phyloP scores from a whole-genome alignment of 129 eudicot genomes.

The Sambucus nigra region DNA sequence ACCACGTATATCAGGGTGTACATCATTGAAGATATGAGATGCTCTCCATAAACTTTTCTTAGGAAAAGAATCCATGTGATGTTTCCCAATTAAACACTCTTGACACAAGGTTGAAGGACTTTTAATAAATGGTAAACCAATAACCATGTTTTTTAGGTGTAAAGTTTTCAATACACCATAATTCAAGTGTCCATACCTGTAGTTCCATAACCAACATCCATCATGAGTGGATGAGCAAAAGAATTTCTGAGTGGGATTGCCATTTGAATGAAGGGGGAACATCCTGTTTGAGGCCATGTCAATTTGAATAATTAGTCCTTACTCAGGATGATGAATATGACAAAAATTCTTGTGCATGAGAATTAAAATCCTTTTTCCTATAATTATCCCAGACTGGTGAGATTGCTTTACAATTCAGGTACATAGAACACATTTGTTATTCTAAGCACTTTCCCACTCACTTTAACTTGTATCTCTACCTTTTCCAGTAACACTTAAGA shows the following conservation, averaged over 20 bases:
- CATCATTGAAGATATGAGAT: background rate
- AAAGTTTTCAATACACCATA: background rate
- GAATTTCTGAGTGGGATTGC: background rate
- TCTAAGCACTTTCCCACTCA: too few species aligned
- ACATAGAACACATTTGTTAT: background rate
- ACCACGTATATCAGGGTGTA: background rate
- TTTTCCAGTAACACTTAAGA: background rate
- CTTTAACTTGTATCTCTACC: background rate
- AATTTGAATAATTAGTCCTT: background rate
- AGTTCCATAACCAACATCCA: background rate
- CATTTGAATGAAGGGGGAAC: background rate
- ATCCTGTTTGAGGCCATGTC: constrained; percentile 1
- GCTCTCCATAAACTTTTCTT: background rate
- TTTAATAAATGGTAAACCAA: background rate
- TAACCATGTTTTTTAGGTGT: background rate
- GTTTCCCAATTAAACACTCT: background rate
- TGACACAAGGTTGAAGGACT: background rate
- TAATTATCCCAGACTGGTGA: background rate
- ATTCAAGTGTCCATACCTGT: constrained; percentile 3
- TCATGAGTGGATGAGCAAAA: background rate
- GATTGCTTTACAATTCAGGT: background rate
- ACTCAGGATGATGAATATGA: background rate
- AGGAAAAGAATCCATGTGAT: background rate
- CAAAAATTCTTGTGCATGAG: background rate
- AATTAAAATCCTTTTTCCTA: background rate